phyloP scores from a whole-genome alignment of 495 filamentous ascomycete species.

The Parathielavia appendiculata region DNA sequence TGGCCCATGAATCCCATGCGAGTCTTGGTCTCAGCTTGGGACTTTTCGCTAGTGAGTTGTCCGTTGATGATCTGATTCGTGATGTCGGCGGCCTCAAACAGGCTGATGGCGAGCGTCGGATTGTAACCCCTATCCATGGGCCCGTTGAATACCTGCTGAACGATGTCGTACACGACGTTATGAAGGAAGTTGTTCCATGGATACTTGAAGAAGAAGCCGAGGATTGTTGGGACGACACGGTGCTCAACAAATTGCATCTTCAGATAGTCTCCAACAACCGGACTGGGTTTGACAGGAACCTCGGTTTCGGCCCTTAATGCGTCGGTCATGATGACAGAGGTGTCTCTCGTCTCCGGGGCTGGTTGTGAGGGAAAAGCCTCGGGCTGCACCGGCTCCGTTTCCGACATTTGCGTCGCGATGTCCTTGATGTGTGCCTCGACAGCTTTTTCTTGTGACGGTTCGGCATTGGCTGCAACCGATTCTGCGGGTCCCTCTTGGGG shows the following conservation, averaged over 20 bases:
- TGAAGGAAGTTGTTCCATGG: slow-evolving; percentile 99
- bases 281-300: slow-evolving; percentile 37
- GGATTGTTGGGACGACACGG: slow-evolving; percentile 88
- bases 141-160: slow-evolving; percentile 98
- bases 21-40: slow-evolving; percentile 74
- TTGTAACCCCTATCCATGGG: slow-evolving; percentile 96
- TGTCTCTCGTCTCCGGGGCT: slow-evolving; percentile 16
- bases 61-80: slow-evolving; percentile 89
- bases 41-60: slow-evolving; percentile 78
- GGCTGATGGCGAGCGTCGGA: slow-evolving; percentile 82
- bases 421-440: background rate
- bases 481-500: background rate
- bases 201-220: slow-evolving; percentile 98
- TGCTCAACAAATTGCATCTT: slow-evolving; percentile 97
- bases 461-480: background rate
- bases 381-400: background rate
- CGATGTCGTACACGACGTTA: slow-evolving; percentile 98
- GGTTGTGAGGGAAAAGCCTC: background rate
- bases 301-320: slow-evolving; percentile 14
- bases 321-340: slow-evolving; percentile 17
- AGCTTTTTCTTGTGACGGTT: background rate
- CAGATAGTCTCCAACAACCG: slow-evolving; percentile 93
- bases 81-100: slow-evolving; percentile 84
- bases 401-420: background rate
- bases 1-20: slow-evolving; percentile 98